These are phyloP conservation scores for Acanthamoeba sp. DNA, from an alignment of 208 protist species.

Conservation along the genomic window DNA sequence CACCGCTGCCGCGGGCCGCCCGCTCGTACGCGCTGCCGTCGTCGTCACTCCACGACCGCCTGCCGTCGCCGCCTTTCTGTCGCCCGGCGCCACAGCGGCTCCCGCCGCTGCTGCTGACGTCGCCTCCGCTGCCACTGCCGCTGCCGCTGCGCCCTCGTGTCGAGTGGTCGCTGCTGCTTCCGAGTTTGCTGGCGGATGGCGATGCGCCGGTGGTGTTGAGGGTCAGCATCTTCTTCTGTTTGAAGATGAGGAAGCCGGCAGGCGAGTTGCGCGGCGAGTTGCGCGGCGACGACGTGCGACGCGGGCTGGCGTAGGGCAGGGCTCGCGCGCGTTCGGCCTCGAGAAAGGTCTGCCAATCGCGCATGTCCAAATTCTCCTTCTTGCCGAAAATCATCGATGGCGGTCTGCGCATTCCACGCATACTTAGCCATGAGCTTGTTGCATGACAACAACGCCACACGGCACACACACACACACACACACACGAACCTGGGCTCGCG, in stretches of 20 bases:
- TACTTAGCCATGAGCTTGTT: no score
- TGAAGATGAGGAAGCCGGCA: conserved; percentile 8
- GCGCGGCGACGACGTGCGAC: background rate
- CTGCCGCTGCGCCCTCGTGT: background rate
- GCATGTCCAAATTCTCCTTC: background rate
- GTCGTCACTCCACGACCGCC: background rate
- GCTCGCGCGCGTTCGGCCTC: background rate
- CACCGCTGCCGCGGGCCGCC: background rate
- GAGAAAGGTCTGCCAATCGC: background rate
- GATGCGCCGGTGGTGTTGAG: background rate
- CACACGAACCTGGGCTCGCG: background rate
- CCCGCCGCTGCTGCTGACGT: background rate
- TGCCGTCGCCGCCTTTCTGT: background rate
- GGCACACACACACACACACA: background rate
- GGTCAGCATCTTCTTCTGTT: conserved; percentile 36
- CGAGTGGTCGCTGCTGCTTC: background rate
- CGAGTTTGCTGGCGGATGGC: background rate
- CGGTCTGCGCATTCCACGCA: background rate
- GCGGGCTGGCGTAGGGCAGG: conserved; percentile 4
- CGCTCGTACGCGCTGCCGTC: background rate
- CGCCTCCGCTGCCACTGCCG: background rate
- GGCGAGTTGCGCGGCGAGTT: conserved; percentile 3
- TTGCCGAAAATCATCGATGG: conserved; percentile 5
- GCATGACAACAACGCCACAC: background rate
- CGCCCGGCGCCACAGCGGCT: background rate